Base-by-base conservation (phyloP, 2,329 filamentous ascomycete genomes). In the Diplodia mutila region DNA sequence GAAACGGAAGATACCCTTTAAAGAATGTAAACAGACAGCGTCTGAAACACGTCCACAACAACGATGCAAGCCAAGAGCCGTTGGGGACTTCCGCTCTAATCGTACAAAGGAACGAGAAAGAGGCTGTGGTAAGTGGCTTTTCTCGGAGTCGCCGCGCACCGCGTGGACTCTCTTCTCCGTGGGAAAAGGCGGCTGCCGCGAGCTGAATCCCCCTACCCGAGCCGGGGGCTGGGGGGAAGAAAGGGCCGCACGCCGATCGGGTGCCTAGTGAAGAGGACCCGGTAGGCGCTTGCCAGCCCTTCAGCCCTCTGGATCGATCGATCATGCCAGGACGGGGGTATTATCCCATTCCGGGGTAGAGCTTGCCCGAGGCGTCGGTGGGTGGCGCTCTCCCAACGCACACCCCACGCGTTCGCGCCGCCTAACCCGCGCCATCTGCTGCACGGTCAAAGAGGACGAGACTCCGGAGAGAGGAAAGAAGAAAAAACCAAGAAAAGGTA, bases 121-220 rank as follows among this genome's bases (percentile, higher is more conserved):
- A 63, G 48, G 34, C n/a, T 8, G 46, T 11, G 59, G 59, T 63
- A 51, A 32, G 49, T 51, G 59, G 59, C 59, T 63, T 53, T n/a
- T 23, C 39, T 63, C 59, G 59, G 59, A 8, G 59, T 37, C 29
- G 27, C 57, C 59, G 59, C 12, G 39, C 59, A 18, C n/a, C 29
- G 12, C 39, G 39, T 37, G n/a, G 5, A 2, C 42, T 37, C 21
- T 4, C 54, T 25, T 32, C 29, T 32, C 29, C 9, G 25, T n/a
- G 18, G 14, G 12, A 12, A 14, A 46, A 32, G 25, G 23, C n/a
- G 27, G 27, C 39, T 32, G 39, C 57, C 57, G 57, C 57, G 25
- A 32, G 57, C 57, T 61, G 39, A 61, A 25, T 3, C 18, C 12
- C 16, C 34, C 23, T 42, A 29, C 12, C 39, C 57, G 14, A 18